Base-by-base conservation (phyloP, 2,329 filamentous ascomycete species). In the Colletotrichum sansevieriae region DNA sequence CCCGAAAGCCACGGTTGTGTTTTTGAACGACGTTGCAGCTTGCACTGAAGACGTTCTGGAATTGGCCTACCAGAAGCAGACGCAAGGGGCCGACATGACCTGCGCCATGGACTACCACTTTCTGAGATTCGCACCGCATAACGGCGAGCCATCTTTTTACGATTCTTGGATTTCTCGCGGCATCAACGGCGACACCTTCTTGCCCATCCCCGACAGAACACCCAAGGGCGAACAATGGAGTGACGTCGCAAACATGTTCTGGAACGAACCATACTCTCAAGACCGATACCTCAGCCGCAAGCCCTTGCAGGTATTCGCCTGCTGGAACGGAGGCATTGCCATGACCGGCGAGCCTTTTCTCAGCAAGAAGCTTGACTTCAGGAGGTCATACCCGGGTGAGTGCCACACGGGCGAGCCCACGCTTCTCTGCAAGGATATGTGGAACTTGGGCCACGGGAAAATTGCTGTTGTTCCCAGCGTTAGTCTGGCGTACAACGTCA, bases 101-200 rank as follows among this genome's bases (percentile, higher is more conserved):
- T 90, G 88, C 71, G 85, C 80, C 7, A 85, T 90, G 82, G 87
- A 90, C 73, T 90, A 87, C 85, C 83, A 79, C 0, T 83, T 83
- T 46, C 75, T 78, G 2, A 20, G 65, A 10, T 68, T 65, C 18
- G 65, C 65, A 12, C 65, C 65, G 55, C 65, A 68, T 10, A 82
- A 79, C 0, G 64, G 63, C 0, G 76, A 84, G 3, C 83, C 83
- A 0, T 84, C 81, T 0, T 90, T 89, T 72, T 72, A 88, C 89
- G 83, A 84, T 82, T 0, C 90, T 86, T 71, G 85, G 79, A 78
- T 88, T 18, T 82, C 84, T 0, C 82, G 87, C 6, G 79, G 77
- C 2, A 81, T 90, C 58, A 78, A 77, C 2, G 87, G 88, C 1
- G 83, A 89, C 71, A 78, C 80, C 0, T 89, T 90, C 74, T 88